Conservation (phyloP, 306 rosid species). For the Gillenia trifoliata region DNA sequence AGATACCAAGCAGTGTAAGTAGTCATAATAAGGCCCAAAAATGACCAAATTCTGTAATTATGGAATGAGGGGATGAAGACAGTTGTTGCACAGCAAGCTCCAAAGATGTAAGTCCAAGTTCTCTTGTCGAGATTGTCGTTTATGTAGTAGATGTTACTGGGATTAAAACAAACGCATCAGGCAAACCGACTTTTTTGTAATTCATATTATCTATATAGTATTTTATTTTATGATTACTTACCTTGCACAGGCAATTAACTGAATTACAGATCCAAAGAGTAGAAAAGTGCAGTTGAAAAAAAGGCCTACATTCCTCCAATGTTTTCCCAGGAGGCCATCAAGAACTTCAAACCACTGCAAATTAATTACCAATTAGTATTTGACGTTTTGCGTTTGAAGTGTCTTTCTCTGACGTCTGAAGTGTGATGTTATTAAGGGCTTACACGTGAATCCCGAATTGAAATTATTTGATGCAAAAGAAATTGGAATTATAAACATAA, state of each 20-base stretch:
- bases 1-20: conserved; percentile 95
- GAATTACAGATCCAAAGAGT: conserved; percentile 97
- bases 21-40: conserved; percentile 89
- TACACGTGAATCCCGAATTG: no score
- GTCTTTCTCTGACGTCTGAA: no score
- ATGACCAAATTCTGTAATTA: conserved; percentile 94
- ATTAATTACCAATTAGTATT: not conserved
- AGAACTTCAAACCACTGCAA: conserved; percentile 98
- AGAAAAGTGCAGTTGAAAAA: conserved; percentile 97
- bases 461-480: not conserved
- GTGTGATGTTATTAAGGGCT: no score
- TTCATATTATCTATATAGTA: not conserved
- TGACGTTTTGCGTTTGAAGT: no score
- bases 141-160: conserved; percentile 90
- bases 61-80: conserved; percentile 96
- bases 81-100: conserved; percentile 97
- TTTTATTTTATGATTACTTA: conserved; percentile 4
- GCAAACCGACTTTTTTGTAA: not conserved
- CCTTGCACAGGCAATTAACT: conserved; percentile 97
- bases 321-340: conserved; percentile 89
- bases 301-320: conserved; percentile 89
- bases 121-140: conserved; percentile 99
- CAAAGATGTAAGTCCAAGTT: conserved; percentile 97
- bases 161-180: not conserved
- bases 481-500: not conserved